Base-by-base conservation (phyloP, 352 stramenopile species). In the Globisporangium parvum region DNA sequence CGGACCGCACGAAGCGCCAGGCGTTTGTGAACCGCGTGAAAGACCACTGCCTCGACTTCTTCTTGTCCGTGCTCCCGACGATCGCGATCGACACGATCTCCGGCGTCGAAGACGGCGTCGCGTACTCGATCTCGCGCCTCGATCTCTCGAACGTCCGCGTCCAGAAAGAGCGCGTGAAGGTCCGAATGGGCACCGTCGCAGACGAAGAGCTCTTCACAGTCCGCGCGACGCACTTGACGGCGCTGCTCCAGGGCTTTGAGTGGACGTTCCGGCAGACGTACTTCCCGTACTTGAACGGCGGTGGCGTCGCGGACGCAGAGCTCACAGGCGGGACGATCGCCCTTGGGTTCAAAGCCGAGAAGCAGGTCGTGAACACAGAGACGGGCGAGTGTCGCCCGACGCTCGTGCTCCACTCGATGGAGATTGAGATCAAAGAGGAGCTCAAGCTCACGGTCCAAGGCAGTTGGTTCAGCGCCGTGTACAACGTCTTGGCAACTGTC, bases 261-360 rank as follows among this genome's bases (percentile, higher is more conserved):
- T 94, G 84, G 84, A 94, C 82, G 9, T 94, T 94, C 65, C 70
- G 79, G 20, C 84, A 94, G 46, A 92, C 90, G 53, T 82, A 80
- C 41, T 94, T 94, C 45, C 84, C 84, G n/a, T 94, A 92, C 51
- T 57, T 89, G n/a, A 83, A 94, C 39, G 84, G 84, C 5, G 80
- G 80, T 9, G 84, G 84, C 0, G 56, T 87, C 26, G 84, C 84
- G 0, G 81, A 94, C 62, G 84, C 84, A 31, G 76, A 74, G 15
- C 62, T 94, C 11, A 81, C 53, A 18, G 84, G 84, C 23, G 84
- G 84, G 14, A 65, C 88, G 5, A 91, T 94, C 39, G 87, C 70
- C 2, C 60, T 94, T 12, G 84, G 84, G 0, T 94, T 94, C 47
- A 90, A 93, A 59, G 84, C 84, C 5, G 84, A 93, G 51, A 90